Base-by-base conservation (phyloP, 257 asterid species). In the Ligustrum vulgare region DNA sequence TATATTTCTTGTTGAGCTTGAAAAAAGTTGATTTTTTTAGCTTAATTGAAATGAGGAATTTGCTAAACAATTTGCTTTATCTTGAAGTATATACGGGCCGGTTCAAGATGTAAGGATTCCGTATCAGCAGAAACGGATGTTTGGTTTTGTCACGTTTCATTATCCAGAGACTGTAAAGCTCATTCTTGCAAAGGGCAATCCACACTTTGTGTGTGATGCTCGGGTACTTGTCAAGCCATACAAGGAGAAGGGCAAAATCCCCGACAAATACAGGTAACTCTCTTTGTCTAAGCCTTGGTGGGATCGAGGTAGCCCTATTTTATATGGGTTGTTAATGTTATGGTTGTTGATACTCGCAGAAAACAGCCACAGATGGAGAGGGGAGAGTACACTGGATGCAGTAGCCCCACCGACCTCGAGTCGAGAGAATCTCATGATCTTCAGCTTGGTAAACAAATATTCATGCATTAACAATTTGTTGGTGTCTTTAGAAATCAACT, bases 21-120 rank as follows among this genome's bases (percentile, higher is more conserved):
- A 16, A 25, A 10, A 0, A 58, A 12, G 31, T 72, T 34, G 4
- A 22, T 56, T 37, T 23, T 10, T 28, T 62, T 6, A 43, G 54
- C 6, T 70, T 70, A 60, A 41, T 11, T 20, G 33, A 58, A 22
- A n/a, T 77, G 65, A 2, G 37, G 16, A 33, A 31, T 37, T 68
- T 68, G 49, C 39, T 68, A 10, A 33, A 12, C 13, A 32, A 18
- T 71, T 72, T 72, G 43, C 33, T 72, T 65, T 12, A 6, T 66
- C 23, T 65, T 58, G 49, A n/a, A 89, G 95, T 69, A 87, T 76
- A 72, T 89, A 82, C 34, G 95, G 95, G 76, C 95, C 92, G 0
- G 92, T 87, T 71, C 91, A 89, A 83, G 92, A 89, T 83, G 92
- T 89, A 70, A 84, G 95, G 74, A 89, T 89, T 23, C 95, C 95